Base-by-base conservation (phyloP, 257 asterid species). In the Anisodus acutangulus region DNA sequence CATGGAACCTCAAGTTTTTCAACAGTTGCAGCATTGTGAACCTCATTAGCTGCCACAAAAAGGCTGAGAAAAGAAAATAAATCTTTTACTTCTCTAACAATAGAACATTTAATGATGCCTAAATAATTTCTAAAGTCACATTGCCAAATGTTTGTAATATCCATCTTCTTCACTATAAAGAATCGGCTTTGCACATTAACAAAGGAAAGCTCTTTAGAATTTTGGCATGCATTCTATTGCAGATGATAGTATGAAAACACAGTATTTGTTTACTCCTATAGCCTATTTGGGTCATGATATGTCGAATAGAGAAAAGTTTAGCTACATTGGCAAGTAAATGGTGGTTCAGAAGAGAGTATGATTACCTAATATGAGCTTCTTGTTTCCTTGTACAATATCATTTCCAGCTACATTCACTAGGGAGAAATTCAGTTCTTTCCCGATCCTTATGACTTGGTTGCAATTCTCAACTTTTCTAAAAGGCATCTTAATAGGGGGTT, bases 1-100 rank as follows among this genome's bases (percentile, higher is more conserved):
- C 88, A 84, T 88, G 92, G 53, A 90, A 90, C 88, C 97, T 88
- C 92, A 93, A 91, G 88, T 92, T 93, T 86, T 82, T 91, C 89
- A 93, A 64, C 55, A 96, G 85, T 89, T 92, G 97, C 88, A 96
- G 98, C 98, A 96, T 93, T 45, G 89, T 89, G 87, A 92, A 94
- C 90, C 99, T 92, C 99, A 96, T 94, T 87, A 96, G 86, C 93
- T 94, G 98, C 98, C 99, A 96, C 55, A 96, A 85, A 84, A 89
- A 91, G 13, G 99, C 98, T 94, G 91, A 57, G 37, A 80, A 19
- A 64, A 70, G 37, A 85, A 41, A 68, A 70, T 47, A 31, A 31
- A 1, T n/a, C n/a, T 57, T 69, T 62, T 54, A 54, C 66, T 31
- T 78, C 31, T 78, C 15, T 78, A 13, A 78, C 26, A 53, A 78